Base-by-base conservation (phyloP, 805 yeast species). In the Ogataea corticis region DNA sequence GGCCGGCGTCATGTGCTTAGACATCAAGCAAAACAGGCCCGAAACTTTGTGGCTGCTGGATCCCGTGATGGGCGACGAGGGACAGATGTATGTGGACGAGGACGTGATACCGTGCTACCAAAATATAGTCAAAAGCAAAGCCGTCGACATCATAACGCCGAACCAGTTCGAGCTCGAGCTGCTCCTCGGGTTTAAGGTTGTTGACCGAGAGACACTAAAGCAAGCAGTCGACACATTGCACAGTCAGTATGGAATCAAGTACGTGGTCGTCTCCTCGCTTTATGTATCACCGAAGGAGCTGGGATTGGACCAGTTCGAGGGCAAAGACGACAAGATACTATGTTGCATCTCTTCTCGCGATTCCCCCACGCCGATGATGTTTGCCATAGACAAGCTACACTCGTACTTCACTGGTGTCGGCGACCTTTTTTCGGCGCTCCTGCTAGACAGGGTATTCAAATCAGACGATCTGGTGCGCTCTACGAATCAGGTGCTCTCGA, bases 351-450 rank as follows among this genome's bases (percentile, higher is more conserved):
- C 81, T 1, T 57, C 74, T 4, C 43, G 46, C 7, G 60, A 54
- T 7, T 21, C 33, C 3, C 52, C 49, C 12, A 23, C 37, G 3
- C 50, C 67, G 2, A 41, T 56, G 4, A 39, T 68, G 38, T 81
- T 77, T 56, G 72, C 73, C 52, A 73, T 85, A 12, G 85, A 87
- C 2, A 70, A 73, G 29, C 77, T 88, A 33, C 80, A 83, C 44
- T 83, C 92, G 4, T 89, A 92, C 62, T 92, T 91, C 67, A 88
- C 97, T 0, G 98, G 98, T 1, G 96, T 94, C 0, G 98, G 98
- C 6, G 98, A 91, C 58, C 66, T 91, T 33, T 91, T 92, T 56
- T 83, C 96, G 0, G 92, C 96, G 0, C 63, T 91, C 32, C 63
- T 90, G 27, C 55, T 87, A 5, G 95, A 85, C 62, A 76, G 87